Evolutionary conservation across 192 early-diverging fungal genomes (phyloP), one percentile per base, ranked within the genome.

Genomic region (Coemansia sp.): DNA sequence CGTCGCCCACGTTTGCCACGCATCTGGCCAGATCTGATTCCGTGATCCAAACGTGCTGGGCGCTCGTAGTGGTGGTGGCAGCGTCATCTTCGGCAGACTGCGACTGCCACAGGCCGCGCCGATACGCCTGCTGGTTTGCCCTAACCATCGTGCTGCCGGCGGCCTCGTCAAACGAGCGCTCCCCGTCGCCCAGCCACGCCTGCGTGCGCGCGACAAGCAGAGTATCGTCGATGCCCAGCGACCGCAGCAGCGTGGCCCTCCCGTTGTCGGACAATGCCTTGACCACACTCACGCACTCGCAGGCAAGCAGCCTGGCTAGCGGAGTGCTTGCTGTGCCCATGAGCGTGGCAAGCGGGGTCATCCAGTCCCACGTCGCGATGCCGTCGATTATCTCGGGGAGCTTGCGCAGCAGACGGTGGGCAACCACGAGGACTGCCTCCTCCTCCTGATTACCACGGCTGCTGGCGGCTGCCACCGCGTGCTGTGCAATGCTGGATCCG

Each of bases 391-490:
- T 53, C 62, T 84, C 84, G 43, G 76, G 82, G 37, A 88, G 38
- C 46, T 70, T 61, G n/a, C 84, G 86, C 61, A 72, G 85, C 82
- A 80, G 86, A 75, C 76, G 86, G 69, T 76, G 86, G 79, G 72
- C 45, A 16, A 75, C 69, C 41, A 67, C 58, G 48, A 78, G 69
- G 7, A 41, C 10, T 13, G 57, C 12, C 0, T 67, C 17, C 61
- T 20, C 20, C 20, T 20, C 20, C 20, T 11, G 12, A 13, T 49
- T 19, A 5, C n/a, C 44, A 20, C 43, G n/a, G 2, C 11, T 45
- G 61, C 43, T 46, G 1, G 41, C 51, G 38, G 41, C 62, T 4
- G 46, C 51, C 13, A 38, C 57, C n/a, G 67, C 70, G 13, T 61
- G 59, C 62, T 65, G 57, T 12, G 64, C 70, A n/a, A 77, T 17